Base-by-base conservation (phyloP, 2,329 filamentous ascomycete species). In the Colletotrichum eleusines region DNA sequence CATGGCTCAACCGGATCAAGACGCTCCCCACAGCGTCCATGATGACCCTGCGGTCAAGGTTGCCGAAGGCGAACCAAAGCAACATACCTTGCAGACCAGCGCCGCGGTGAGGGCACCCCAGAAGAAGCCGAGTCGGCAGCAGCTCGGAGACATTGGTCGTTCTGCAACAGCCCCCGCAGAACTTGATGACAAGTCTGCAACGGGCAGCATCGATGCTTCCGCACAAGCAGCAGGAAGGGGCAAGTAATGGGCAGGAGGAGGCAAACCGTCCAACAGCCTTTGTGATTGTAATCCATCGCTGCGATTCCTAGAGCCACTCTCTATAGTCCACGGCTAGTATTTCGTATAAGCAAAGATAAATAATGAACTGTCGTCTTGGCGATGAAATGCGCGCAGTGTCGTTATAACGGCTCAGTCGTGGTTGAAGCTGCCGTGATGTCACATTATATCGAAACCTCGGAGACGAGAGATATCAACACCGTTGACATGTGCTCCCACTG, bases 211-310 rank as follows among this genome's bases (percentile, higher is more conserved):
- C 11, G 26, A 63, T 33, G 11, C 35, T 51, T 53, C 48, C 11
- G 8, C 48, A 54, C 33, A 42, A 7, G 35, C 23, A 35, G 33
- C 16, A 28, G 60, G 8, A 33, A 23, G 31, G 18, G 20, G 28
- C 16, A 57, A 44, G 38, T 46, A 26, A 57, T 38, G 12, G 28
- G 20, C 16, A 35, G 50, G 35, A 42, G 35, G 8, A 35, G 28
- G 35, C 38, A 35, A 26, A 62, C 48, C 23, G 26, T 6, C 7
- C 26, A 61, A 40, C 40, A 61, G 50, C 40, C 44, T 53, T 69
- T 63, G 31, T 69, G 55, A 63, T 63, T 66, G 59, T 63, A 26
- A 38, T 23, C 46, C 23, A 38, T 48, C 35, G 48, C 38, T 23
- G 28, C 28, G 28, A 48, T 59, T n/a, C 44, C 58, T 63, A 59